Evolutionary conservation across 2,329 filamentous ascomycete genomes (phyloP).

Genomic region (Bertia moriformis): DNA sequence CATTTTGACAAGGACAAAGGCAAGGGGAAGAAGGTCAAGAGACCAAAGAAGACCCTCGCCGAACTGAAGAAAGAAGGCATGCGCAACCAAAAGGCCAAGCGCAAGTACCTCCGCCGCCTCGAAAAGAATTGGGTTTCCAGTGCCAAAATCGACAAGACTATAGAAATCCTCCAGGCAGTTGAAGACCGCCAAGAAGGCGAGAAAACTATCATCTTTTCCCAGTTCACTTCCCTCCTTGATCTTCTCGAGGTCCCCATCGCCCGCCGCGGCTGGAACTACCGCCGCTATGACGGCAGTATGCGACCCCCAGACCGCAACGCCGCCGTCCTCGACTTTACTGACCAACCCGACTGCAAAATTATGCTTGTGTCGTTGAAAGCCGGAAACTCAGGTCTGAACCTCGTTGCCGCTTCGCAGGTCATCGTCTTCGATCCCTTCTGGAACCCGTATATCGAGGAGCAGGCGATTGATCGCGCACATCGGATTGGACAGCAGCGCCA

Average conservation of each 20-base stretch:
- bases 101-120: constrained; percentile 55
- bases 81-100: constrained; percentile 49
- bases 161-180: constrained; percentile 43
- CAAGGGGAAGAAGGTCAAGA: constrained; percentile 23
- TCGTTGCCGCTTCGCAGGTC: constrained; percentile 69
- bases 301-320: constrained; percentile 47
- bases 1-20: constrained; percentile 16
- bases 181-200: constrained; percentile 30
- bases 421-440: constrained; percentile 89
- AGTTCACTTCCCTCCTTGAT: constrained; percentile 68
- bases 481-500: constrained; percentile 66
- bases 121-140: constrained; percentile 59
- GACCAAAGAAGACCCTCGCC: constrained; percentile 26
- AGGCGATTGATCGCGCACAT: constrained; percentile 80
- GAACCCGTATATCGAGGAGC: constrained; percentile 87
- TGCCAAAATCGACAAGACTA: constrained; percentile 57
- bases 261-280: constrained; percentile 37
- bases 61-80: constrained; percentile 53
- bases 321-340: constrained; percentile 50
- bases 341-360: constrained; percentile 42
- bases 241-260: constrained; percentile 60
- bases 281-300: constrained; percentile 69
- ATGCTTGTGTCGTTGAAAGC: constrained; percentile 70
- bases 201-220: constrained; percentile 71
- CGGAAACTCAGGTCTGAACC: constrained; percentile 73